Base-by-base conservation (phyloP, 2,329 filamentous ascomycete genomes). In the Fusarium marasasianum region DNA sequence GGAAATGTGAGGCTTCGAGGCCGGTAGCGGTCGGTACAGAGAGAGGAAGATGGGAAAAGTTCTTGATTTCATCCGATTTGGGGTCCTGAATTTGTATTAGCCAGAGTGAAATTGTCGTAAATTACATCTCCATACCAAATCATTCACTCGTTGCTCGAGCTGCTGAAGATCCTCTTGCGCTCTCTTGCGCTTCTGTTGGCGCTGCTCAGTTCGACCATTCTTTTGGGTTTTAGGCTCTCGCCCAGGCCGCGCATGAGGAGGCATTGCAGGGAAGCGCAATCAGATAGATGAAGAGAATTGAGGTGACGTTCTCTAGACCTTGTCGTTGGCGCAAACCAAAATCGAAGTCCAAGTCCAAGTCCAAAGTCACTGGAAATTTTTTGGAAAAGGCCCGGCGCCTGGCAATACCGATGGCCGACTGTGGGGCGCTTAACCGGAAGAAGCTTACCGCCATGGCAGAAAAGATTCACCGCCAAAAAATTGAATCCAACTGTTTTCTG, bases 1-100 rank as follows among this genome's bases (percentile, higher is more conserved):
- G 93, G 86, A 96, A 99, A 82, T 98, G 95, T 18, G 94, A 95
- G 45, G 93, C 89, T 74, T 95, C 91, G 71, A 99, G 90, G 59
- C 96, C 96, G 26, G 89, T 88, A 40, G 90, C 86, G 6, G 96
- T 98, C 22, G 94, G 89, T 74, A 92, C 88, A 60, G 95, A 98
- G 63, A 99, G 88, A 22, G 96, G 96, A 1, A 99, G 88, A 66
- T 98, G 91, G 77, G 91, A 87, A 82, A 99, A 99, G 73, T 89
- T 89, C 73, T 91, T 91, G 77, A 88, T 86, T 22, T 89, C 83
- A 73, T 86, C 80, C 14, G 86, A 84, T 73, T 92, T 92, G 57
- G 86, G 83, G 70, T 94, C 92, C 90, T 92, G 33, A 4, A 38
- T 26, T 22, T 1, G 22, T 40, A 26, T 79, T 65, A 79, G 77